A percentile compares a stretch with the other conserved stretches of the same genome.
Evolutionary conservation across 2,329 filamentous ascomycete genomes (phyloP).

Genomic region (Claviceps cyperi): DNA sequence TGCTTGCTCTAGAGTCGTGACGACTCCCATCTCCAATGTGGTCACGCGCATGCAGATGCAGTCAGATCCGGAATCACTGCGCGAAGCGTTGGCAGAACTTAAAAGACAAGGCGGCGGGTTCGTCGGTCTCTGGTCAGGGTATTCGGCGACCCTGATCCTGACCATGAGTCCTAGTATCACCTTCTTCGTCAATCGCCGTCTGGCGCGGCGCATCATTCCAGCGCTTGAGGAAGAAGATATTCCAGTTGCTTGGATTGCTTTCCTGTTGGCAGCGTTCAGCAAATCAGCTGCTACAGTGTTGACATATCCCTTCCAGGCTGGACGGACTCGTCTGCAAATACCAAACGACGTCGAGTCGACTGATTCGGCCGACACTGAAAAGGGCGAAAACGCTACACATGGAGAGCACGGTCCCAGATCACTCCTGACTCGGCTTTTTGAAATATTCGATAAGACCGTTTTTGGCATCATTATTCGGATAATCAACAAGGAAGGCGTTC

Average conservation of each 20-base stretch:
- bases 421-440: constrained; percentile 6
- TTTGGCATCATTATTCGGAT: constrained; percentile 48
- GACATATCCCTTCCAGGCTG: constrained; percentile 76
- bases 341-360: constrained; percentile 19
- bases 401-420: constrained; percentile 4
- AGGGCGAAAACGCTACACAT: constrained; percentile 4
- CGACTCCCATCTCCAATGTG: constrained; percentile 68
- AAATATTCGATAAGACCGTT: constrained; percentile 32
- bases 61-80: constrained; percentile 27
- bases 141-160: constrained; percentile 64
- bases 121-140: constrained; percentile 73
- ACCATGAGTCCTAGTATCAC: constrained; percentile 80
- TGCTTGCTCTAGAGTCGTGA: constrained; percentile 59
- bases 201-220: constrained; percentile 45
- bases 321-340: constrained; percentile 66
- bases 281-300: constrained; percentile 63
- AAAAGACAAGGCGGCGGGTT: constrained; percentile 50
- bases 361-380: constrained; percentile 2
- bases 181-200: constrained; percentile 63
- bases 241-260: constrained; percentile 24
- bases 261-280: constrained; percentile 53
- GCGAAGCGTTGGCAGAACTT: constrained; percentile 50
- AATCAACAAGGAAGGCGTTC: constrained; percentile 47
- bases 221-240: constrained; percentile 28
- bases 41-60: constrained; percentile 70